A percentile compares a stretch with the other conserved stretches of the same genome.
These are phyloP conservation scores for Arthroderma sp. DNA, from an alignment of 2,329 filamentous ascomycete genomes.

Conservation along the genomic window DNA sequence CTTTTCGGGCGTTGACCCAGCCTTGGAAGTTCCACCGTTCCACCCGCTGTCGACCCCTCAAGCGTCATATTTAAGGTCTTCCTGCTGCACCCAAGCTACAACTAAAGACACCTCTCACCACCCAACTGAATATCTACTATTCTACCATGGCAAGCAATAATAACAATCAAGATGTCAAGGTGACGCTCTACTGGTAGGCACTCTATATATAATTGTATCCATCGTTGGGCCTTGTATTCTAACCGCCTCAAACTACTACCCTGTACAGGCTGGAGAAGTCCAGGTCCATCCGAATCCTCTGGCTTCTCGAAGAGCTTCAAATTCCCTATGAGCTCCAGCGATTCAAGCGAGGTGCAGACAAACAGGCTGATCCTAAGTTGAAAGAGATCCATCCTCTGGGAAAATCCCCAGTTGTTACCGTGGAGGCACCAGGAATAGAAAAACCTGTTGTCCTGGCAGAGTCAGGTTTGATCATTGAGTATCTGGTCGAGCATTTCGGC, in stretches of 20 bases:
- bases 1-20: no score
- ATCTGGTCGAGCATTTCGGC: conserved; percentile 58
- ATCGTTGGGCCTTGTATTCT: background rate
- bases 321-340: conserved; percentile 67
- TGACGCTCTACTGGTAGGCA: conserved; percentile 52
- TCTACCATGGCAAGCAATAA: background rate
- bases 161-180: conserved; percentile 30
- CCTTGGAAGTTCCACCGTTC: no score
- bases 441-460: conserved; percentile 59
- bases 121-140: no score
- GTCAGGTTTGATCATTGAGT: conserved; percentile 68
- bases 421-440: conserved; percentile 38
- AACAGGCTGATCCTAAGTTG: conserved; percentile 61
- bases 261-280: conserved; percentile 62
- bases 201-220: background rate
- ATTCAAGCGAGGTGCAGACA: conserved; percentile 53
- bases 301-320: conserved; percentile 72
- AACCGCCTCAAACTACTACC: background rate
- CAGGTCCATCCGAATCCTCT: conserved; percentile 68
- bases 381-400: conserved; percentile 71
- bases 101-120: background rate
- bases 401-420: conserved; percentile 66
- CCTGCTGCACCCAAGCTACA: no score
- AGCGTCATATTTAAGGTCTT: no score
- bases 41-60: no score